A percentile compares a stretch with the other conserved stretches of the same genome.
Evolutionary conservation across 768 basidiomycete species (phyloP).

Genomic region (Xerocomellus amylosporus): DNA sequence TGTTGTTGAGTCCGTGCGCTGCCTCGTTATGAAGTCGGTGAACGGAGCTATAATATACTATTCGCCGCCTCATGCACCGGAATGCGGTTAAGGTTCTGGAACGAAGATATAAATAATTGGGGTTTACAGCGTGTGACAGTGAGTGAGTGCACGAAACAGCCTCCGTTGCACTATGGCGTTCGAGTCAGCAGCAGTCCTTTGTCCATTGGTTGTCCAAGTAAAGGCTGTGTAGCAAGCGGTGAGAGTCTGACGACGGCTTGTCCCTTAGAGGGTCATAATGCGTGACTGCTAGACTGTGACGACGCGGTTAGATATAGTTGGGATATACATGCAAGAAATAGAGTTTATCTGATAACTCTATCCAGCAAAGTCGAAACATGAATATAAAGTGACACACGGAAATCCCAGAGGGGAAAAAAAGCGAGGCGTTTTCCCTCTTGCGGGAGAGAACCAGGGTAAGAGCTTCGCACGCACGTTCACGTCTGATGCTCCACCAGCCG

Average conservation of each 20-base stretch:
- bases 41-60: not conserved
- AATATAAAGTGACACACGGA: constrained; percentile 5
- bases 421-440: constrained; percentile 12
- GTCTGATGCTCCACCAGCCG: constrained; percentile 18
- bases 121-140: not conserved
- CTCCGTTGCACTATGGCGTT: not conserved
- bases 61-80: not conserved
- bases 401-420: constrained; percentile 11
- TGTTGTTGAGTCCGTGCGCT: not conserved
- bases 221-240: not conserved
- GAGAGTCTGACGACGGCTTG: not conserved
- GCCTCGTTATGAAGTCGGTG: constrained; percentile 1
- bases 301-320: not conserved
- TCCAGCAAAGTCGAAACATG: not conserved
- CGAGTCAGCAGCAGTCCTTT: not conserved
- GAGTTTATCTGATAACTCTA: constrained; percentile 7
- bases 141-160: not conserved
- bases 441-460: constrained; percentile 10
- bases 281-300: not conserved
- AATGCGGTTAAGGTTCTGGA: not conserved
- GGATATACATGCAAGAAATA: not conserved
- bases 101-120: not conserved
- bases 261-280: not conserved
- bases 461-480: constrained; percentile 29
- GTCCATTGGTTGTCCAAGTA: not conserved